Conservation (phyloP, 2,329 filamentous ascomycete genomes). For the Fonsecaea pedrosoi region DNA sequence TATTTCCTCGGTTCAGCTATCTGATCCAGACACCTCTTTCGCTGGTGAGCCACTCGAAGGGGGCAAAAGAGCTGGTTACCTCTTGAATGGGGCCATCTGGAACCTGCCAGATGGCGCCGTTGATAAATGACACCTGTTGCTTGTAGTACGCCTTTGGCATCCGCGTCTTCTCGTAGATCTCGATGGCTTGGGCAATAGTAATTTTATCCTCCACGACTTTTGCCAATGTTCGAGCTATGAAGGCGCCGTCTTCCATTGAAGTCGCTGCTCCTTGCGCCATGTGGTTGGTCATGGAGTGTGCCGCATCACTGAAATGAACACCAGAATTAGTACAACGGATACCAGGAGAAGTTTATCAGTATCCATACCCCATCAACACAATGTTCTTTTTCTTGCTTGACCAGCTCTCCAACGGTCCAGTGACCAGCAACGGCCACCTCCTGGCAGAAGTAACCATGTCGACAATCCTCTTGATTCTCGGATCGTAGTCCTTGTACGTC, state of each 20-base stretch:
- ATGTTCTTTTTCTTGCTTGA: constrained; percentile 51
- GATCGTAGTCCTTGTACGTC: constrained; percentile 55
- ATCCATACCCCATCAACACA: constrained; percentile 48
- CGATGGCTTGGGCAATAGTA: constrained; percentile 45
- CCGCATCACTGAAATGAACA: constrained; percentile 44
- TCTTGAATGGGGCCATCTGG: constrained; percentile 32
- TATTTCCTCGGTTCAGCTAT: not conserved
- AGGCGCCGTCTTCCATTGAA: constrained; percentile 54
- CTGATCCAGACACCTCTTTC: not conserved
- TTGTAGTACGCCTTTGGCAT: constrained; percentile 51
- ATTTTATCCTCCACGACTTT: constrained; percentile 46
- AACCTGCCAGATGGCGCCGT: constrained; percentile 15
- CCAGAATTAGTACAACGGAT: constrained; percentile 2
- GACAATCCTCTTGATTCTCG: constrained; percentile 51
- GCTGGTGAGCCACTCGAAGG: not conserved
- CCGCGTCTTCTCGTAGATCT: constrained; percentile 49
- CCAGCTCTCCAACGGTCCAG: constrained; percentile 51
- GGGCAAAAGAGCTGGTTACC: constrained; percentile 19
- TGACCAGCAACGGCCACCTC: constrained; percentile 54
- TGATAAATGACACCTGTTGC: constrained; percentile 26
- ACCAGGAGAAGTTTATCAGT: not conserved
- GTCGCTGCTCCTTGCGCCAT: constrained; percentile 54
- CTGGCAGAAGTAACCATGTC: constrained; percentile 49
- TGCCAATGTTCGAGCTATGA: constrained; percentile 48
- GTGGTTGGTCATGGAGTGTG: constrained; percentile 53